Evolutionary conservation across 192 early-diverging fungal genomes (phyloP).

Genomic region (Diversispora epigaea): DNA sequence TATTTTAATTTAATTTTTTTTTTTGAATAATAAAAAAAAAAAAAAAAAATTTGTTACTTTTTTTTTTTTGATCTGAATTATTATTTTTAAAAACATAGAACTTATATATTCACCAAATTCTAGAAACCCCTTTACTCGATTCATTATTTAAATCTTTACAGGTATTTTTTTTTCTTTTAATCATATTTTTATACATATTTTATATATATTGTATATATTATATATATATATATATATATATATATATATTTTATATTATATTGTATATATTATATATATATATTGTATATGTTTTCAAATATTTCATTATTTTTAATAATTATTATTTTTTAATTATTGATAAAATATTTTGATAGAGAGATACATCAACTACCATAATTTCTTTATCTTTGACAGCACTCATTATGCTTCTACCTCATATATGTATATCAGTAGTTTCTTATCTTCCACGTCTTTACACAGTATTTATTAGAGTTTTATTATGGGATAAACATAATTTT

Average conservation of each 20-base stretch:
- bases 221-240: no score
- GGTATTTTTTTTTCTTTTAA: background rate
- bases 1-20: background rate
- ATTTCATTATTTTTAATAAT: background rate
- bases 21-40: background rate
- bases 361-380: constrained; percentile 23
- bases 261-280: no score
- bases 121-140: constrained; percentile 22
- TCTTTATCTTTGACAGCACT: constrained; percentile 23
- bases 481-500: constrained; percentile 19
- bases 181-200: background rate
- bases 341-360: background rate
- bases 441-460: constrained; percentile 21
- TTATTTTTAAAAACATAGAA: background rate
- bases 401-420: constrained; percentile 28
- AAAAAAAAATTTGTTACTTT: background rate
- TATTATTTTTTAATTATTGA: background rate
- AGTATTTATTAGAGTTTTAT: constrained; percentile 17
- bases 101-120: constrained; percentile 20
- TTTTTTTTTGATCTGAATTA: background rate
- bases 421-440: constrained; percentile 21
- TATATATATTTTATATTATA: no score
- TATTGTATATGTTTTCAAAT: no score
- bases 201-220: no score
- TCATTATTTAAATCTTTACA: constrained; percentile 23